Conservation (phyloP, 805 yeast genomes). For the Groenewaldozyma tartarivorans region DNA sequence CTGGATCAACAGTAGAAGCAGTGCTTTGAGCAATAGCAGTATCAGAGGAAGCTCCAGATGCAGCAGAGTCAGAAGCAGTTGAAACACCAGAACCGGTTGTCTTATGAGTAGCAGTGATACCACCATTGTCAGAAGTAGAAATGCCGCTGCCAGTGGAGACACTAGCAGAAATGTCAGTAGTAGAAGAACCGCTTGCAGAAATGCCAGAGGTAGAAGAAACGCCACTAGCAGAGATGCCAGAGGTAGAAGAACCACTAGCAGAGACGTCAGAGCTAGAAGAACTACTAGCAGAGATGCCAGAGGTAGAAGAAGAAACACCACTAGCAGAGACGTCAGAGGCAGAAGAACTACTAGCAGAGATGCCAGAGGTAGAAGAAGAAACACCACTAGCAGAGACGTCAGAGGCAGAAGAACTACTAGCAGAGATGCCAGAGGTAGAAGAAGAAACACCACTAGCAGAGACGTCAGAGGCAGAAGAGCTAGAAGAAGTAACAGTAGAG, state of each 20-base stretch:
- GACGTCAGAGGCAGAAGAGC: not conserved
- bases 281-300: not conserved
- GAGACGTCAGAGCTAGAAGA: constrained; percentile 1
- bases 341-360: not conserved
- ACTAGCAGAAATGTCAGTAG: not conserved
- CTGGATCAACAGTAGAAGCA: not conserved
- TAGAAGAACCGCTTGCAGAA: not conserved
- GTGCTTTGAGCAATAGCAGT: not conserved
- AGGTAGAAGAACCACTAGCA: not conserved
- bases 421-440: not conserved
- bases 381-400: not conserved
- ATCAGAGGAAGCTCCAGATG: not conserved
- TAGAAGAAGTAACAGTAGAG: not conserved
- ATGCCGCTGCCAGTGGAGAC: not conserved
- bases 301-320: constrained; percentile 1
- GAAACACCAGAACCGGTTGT: too few species aligned
- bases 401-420: not conserved
- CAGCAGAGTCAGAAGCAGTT: not conserved
- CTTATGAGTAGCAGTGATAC: too few species aligned
- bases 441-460: not conserved
- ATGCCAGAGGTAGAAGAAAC: not conserved
- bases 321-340: not conserved
- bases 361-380: not conserved
- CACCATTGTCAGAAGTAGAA: too few species aligned
- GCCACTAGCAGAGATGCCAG: constrained; percentile 1